Percentiles rank a stretch among this genome's conserved stretches.
These are phyloP conservation scores for Borealophlyctis nickersoniae DNA, from an alignment of 192 early-diverging fungal species.

Conservation along the genomic window DNA sequence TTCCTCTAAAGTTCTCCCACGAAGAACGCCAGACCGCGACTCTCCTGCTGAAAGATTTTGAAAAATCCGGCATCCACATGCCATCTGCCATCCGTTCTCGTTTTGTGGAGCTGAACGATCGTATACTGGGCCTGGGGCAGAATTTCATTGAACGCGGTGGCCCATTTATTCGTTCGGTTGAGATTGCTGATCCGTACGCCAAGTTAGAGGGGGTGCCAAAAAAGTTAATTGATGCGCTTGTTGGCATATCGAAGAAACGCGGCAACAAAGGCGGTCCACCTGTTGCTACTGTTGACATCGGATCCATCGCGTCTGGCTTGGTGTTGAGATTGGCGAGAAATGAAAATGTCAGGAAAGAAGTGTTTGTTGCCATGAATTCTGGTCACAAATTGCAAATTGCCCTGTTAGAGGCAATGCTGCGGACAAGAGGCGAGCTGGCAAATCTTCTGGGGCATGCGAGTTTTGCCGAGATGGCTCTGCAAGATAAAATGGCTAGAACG, in stretches of 20 bases:
- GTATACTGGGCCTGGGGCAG: constrained; percentile 73
- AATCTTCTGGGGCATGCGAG: constrained; percentile 71
- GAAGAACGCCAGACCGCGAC: constrained; percentile 76
- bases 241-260: not conserved
- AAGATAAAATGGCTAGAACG: constrained; percentile 90
- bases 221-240: constrained; percentile 6
- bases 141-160: constrained; percentile 52
- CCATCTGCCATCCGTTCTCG: constrained; percentile 54
- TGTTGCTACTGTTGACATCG: constrained; percentile 56
- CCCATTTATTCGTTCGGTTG: constrained; percentile 21
- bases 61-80: constrained; percentile 92
- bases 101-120: constrained; percentile 82
- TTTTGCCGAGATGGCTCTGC: constrained; percentile 81
- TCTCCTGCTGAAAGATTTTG: constrained; percentile 87
- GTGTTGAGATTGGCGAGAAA: constrained; percentile 62
- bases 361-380: constrained; percentile 76
- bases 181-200: constrained; percentile 27
- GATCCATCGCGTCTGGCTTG: constrained; percentile 55
- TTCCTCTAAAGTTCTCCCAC: constrained; percentile 51
- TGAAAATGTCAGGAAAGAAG: constrained; percentile 61
- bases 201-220: constrained; percentile 32
- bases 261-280: constrained; percentile 22
- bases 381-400: constrained; percentile 61
- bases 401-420: constrained; percentile 71
- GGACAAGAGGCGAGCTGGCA: constrained; percentile 70